Evolutionary conservation across 306 rosid species (phyloP).

Genomic region (barrel medic (Medicago truncatula)): DNA sequence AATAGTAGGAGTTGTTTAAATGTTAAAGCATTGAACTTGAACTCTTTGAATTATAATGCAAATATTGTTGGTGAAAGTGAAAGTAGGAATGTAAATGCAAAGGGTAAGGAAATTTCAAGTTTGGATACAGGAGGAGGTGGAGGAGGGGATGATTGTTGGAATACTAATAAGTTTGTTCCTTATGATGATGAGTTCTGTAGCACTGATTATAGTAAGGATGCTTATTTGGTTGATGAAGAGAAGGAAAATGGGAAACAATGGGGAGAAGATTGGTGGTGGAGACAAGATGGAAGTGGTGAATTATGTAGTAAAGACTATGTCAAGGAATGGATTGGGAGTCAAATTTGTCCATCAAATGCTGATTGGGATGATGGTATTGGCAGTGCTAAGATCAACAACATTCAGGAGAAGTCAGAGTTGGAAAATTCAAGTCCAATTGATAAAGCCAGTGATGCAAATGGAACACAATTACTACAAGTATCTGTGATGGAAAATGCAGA

Average conservation of each 20-base stretch:
- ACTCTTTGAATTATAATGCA: slow-evolving; percentile 69
- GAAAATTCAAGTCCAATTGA: slow-evolving; percentile 56
- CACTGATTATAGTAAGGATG: slow-evolving; percentile 72
- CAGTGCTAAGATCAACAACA: slow-evolving; percentile 55
- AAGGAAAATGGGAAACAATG: slow-evolving; percentile 68
- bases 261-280: slow-evolving; percentile 99
- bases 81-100: slow-evolving; percentile 52
- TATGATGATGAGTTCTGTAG: slow-evolving; percentile 81
- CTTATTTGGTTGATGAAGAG: slow-evolving; percentile 59
- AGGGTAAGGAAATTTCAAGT: slow-evolving; percentile 77
- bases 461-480: slow-evolving; percentile 51
- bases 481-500: slow-evolving; percentile 42
- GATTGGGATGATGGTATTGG: slow-evolving; percentile 84
- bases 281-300: slow-evolving; percentile 85
- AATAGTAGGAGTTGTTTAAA: slow-evolving; percentile 60
- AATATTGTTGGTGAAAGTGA: slow-evolving; percentile 68
- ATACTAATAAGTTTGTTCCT: slow-evolving; percentile 64
- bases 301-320: slow-evolving; percentile 90
- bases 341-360: slow-evolving; percentile 83
- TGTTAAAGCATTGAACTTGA: slow-evolving; percentile 70
- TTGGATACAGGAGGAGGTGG: slow-evolving; percentile 49
- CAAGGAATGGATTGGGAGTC: slow-evolving; percentile 97
- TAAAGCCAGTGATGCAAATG: slow-evolving; percentile 54
- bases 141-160: slow-evolving; percentile 69
- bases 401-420: slow-evolving; percentile 52